Conservation (phyloP, 1,284 basidiomycete species). For the Cryptococcus maquisensis region DNA sequence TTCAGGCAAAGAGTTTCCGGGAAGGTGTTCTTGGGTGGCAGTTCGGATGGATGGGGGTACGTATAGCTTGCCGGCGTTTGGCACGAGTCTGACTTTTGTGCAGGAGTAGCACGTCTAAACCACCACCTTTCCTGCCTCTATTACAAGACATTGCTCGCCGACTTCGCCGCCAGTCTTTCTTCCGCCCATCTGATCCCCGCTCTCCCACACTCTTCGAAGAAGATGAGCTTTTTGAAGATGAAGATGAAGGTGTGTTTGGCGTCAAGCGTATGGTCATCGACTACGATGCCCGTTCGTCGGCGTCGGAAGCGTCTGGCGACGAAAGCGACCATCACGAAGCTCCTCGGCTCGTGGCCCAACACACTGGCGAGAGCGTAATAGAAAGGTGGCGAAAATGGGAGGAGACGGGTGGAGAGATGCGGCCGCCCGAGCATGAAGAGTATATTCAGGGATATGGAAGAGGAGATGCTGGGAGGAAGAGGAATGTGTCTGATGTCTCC, state of each 20-base stretch:
- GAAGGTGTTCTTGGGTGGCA: slow-evolving; percentile 28
- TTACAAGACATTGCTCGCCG: slow-evolving; percentile 34
- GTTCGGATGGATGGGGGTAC: slow-evolving; percentile 31
- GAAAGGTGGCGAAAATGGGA: slow-evolving; percentile 28
- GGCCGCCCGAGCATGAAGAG: neutral
- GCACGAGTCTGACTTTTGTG: neutral
- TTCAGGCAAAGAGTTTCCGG: slow-evolving; percentile 34
- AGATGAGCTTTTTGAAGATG: slow-evolving; percentile 11
- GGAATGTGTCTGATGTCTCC: slow-evolving; percentile 13
- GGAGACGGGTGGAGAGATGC: slow-evolving; percentile 5
- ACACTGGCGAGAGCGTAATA: slow-evolving; percentile 31
- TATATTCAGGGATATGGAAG: neutral
- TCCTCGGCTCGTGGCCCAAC: slow-evolving; percentile 20
- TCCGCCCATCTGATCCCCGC: neutral
- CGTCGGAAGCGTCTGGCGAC: slow-evolving; percentile 24
- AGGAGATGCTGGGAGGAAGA: neutral
- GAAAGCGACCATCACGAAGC: slow-evolving; percentile 4
- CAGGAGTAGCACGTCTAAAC: slow-evolving; percentile 21
- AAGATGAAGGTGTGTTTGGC: slow-evolving; percentile 23
- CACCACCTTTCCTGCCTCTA: slow-evolving; percentile 42
- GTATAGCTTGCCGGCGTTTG: neutral
- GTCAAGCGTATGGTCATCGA: slow-evolving; percentile 38
- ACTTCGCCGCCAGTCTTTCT: slow-evolving; percentile 27
- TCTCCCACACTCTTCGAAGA: slow-evolving; percentile 24
- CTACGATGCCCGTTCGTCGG: slow-evolving; percentile 31